Evolutionary conservation across 768 basidiomycete genomes (phyloP).

Genomic region (Mycena vitilis): DNA sequence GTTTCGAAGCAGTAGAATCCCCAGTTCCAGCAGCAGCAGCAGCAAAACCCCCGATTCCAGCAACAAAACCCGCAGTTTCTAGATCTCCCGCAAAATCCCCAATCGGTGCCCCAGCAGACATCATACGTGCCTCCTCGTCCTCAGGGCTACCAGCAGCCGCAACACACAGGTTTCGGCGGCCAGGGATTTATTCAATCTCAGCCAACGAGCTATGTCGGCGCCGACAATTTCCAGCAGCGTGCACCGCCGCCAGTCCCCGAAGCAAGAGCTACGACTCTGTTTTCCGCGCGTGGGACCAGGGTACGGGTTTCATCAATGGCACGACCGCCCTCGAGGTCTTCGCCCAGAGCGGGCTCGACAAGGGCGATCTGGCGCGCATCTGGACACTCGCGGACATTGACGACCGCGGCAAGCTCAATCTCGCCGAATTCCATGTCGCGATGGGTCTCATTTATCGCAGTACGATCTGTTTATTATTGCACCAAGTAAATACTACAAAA

Average conservation of each 20-base stretch:
- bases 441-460: no score
- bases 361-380: constrained; percentile 91
- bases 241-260: constrained; percentile 74
- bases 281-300: constrained; percentile 95
- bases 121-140: constrained; percentile 59
- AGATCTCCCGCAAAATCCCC: constrained; percentile 46
- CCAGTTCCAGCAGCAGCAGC: constrained; percentile 46
- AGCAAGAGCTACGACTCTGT: constrained; percentile 98
- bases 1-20: constrained; percentile 42
- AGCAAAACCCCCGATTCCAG: constrained; percentile 45
- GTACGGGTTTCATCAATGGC: constrained; percentile 88
- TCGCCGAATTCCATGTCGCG: constrained; percentile 97
- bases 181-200: constrained; percentile 63
- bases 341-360: constrained; percentile 89
- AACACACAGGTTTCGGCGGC: constrained; percentile 66
- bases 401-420: constrained; percentile 94
- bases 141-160: constrained; percentile 66
- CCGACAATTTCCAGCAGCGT: constrained; percentile 56
- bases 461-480: constrained; percentile 52
- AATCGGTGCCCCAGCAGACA: constrained; percentile 72
- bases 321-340: constrained; percentile 91
- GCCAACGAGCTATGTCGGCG: constrained; percentile 62
- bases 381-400: constrained; percentile 95
- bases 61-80: no score
- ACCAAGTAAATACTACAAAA: background rate